Base-by-base conservation (phyloP, 805 yeast genomes). In the Starmerella ratchasimensis region DNA sequence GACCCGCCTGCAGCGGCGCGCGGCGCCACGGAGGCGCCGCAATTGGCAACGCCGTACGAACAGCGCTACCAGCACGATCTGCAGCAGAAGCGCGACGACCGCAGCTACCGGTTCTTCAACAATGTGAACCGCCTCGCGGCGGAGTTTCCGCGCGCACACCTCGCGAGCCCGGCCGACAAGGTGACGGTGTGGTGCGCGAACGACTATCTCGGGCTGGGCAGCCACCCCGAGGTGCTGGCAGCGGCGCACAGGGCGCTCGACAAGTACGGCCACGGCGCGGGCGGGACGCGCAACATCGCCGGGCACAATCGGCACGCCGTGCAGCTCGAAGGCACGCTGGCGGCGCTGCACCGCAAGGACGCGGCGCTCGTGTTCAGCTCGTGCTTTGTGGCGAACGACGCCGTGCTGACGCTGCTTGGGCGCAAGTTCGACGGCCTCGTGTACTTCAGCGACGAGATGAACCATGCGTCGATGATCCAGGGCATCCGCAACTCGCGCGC, bases 171-270 rank as follows among this genome's bases (percentile, higher is more conserved):
- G 40, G 65, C 65, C 13, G 93, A 83, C 53, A 80, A 80, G 56
- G 98, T 90, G 42, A 84, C 94, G 36, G 98, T 90, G 41, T 90
- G 99, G 99, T 90, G 99, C 56, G 86, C 98, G 29, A 90, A 90
- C 59, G 99, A 90, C 61, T 90, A 90, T 59, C 68, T 90, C 44
- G 96, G 97, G 10, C 81, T 90, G 90, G 88, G 95, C 36, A 75
- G 73, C 53, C 80, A 88, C 57, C 69, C 69, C 45, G 64, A 68
- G 45, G 88, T 88, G 31, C 63, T 83, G 42, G 62, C 71, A 14
- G 74, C 74, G 39, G 90, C 88, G 88, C 77, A 78, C 50, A 57
- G 65, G 34, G 76, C 93, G 14, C 68, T 90, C 59, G 80, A 79
- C 51, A 74, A 72, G 63, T 90, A 90, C 58, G 99, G 99, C 52